Evolutionary conservation across 768 basidiomycete species (phyloP).

Genomic region (Phallus indusiatus): DNA sequence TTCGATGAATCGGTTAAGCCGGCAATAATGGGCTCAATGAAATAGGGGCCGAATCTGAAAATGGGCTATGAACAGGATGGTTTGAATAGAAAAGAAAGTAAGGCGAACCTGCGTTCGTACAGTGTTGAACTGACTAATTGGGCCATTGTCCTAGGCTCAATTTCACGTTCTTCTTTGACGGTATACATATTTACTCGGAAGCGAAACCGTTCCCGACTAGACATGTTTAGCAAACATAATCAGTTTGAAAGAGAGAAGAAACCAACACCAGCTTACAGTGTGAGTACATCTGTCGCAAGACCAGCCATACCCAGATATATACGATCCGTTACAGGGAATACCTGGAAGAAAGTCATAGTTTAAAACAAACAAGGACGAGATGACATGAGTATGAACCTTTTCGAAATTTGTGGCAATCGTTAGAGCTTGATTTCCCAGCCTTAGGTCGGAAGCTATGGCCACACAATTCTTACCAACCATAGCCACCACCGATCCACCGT

Average conservation of each 20-base stretch:
- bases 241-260: background rate
- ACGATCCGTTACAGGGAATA: constrained; percentile 90
- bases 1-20: constrained; percentile 42
- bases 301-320: constrained; percentile 89
- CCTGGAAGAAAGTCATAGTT: constrained; percentile 35
- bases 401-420: constrained; percentile 89
- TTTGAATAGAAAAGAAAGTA: background rate
- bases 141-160: constrained; percentile 92
- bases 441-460: constrained; percentile 92
- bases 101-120: constrained; percentile 66
- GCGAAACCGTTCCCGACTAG: constrained; percentile 83
- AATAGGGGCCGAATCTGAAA: constrained; percentile 82
- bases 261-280: constrained; percentile 65
- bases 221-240: background rate
- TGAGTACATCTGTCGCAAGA: constrained; percentile 86
- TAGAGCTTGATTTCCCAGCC: constrained; percentile 80
- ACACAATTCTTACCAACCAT: constrained; percentile 99
- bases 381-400: constrained; percentile 50
- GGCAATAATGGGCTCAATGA: constrained; percentile 93
- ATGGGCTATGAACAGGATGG: background rate
- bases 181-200: constrained; percentile 98
- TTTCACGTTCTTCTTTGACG: constrained; percentile 97
- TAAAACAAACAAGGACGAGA: constrained; percentile 9
- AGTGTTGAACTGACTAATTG: constrained; percentile 92
- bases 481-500: constrained; percentile 98